phyloP scores from a whole-genome alignment of 2,329 filamentous ascomycete genomes.

The Cytospora paraplurivora region DNA sequence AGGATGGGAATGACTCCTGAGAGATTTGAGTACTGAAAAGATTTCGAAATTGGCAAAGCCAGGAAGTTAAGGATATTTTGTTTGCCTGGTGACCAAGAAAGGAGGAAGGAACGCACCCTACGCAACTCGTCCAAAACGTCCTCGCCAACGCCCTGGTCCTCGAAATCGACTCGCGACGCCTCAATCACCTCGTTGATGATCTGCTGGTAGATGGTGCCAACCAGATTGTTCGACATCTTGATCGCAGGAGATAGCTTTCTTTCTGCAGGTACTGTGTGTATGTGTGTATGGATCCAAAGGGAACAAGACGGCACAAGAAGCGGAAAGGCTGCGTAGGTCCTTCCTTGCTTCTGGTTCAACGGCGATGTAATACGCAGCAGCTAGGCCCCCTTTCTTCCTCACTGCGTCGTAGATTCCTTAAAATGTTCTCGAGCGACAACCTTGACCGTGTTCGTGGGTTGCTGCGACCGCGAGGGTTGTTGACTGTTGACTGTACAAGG shows the following conservation, averaged over 20 bases:
- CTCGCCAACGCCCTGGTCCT: conserved; percentile 92
- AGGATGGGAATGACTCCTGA: background rate
- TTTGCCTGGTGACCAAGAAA: background rate
- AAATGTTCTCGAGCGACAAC: background rate
- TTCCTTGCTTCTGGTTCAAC: background rate
- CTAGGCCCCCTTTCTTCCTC: background rate
- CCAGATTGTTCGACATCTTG: conserved; percentile 60
- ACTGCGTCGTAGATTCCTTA: background rate
- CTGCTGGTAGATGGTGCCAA: conserved; percentile 78
- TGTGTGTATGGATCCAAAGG: background rate
- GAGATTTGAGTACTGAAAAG: too few species aligned
- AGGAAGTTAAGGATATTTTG: background rate
- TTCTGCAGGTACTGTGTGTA: background rate
- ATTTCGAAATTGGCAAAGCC: background rate
- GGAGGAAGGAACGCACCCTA: conserved; percentile 63
- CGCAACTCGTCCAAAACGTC: conserved; percentile 83
- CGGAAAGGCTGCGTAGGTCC: background rate
- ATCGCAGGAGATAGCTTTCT: background rate
- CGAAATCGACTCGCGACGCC: conserved; percentile 90
- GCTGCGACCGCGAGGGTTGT: background rate
- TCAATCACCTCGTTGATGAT: conserved; percentile 87
- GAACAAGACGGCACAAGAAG: background rate
- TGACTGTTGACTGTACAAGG: background rate
- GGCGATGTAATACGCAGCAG: background rate
- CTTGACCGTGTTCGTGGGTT: background rate